Base-by-base conservation (phyloP, 768 basidiomycete species). In the Mycena latifolia region DNA sequence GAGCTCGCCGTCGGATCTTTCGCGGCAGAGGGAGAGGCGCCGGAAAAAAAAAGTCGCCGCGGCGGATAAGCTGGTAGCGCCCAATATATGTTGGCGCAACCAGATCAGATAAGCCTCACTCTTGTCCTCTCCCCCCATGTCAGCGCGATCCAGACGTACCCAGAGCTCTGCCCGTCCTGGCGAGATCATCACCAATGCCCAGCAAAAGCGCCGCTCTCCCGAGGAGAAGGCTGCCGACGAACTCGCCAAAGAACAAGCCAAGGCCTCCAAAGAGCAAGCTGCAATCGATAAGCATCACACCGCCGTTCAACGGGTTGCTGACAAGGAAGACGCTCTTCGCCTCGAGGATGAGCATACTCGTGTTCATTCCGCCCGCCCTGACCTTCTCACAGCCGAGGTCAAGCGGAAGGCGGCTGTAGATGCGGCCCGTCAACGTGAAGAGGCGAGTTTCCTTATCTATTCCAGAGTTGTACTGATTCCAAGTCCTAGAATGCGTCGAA, bases 341-440 rank as follows among this genome's bases (percentile, higher is more conserved):
- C 1, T 18, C 5, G 5, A 61, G 41, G 60, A 61, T 45, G 41
- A 53, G 60, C 41, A 22, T 1, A 25, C 41, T 61, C 60, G 60
- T 3, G 41, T 51, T 1, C 9, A 29, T 9, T 29, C 60, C 35
- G 51, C 60, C 22, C 61, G 61, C n/a, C 61, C 61, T 48, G 61
- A 62, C 46, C 61, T 62, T 41, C 22, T 5, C 15, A 55, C 61
- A 12, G 53, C 46, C 1, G 18, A 37, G 14, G 33, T 62, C 45
- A 54, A 62, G 53, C 53, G 53, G n/a, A n/a, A n/a, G n/a, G n/a
- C n/a, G n/a, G 1, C 35, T 11, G 11, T 33, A 10, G 37, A 9
- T 14, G 17, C 37, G 7, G 17, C 4, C 15, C 14, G 27, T 14
- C 27, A 51, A 24, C 39, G 3, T 20, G 18, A 50, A 10, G 24